Percentiles rank a stretch among this genome's conserved stretches.
Evolutionary conservation across 257 asterid species (phyloP).

Genomic region (Rubia yunnanensis): DNA sequence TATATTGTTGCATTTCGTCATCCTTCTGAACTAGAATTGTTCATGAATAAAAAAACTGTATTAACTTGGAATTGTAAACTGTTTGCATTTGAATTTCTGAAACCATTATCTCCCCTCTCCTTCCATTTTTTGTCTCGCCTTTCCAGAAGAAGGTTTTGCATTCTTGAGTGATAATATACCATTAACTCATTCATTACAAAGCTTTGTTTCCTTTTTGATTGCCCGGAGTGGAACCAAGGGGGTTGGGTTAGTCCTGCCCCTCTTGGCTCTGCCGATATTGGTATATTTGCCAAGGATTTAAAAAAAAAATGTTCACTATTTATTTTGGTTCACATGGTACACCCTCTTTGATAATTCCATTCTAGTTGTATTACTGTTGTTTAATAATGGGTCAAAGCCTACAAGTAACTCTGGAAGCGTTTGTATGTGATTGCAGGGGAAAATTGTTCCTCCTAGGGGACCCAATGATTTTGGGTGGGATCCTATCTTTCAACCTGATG

Average conservation of each 20-base stretch:
- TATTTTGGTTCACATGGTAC: no score
- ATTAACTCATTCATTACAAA: constrained; percentile 1
- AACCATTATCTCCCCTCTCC: neutral
- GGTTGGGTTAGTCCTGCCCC: no score
- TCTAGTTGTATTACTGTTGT: no score
- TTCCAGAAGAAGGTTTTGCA: neutral
- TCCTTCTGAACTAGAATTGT: neutral
- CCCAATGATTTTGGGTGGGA: constrained; percentile 97
- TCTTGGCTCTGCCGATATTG: no score
- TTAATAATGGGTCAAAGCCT: neutral
- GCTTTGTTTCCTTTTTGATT: neutral
- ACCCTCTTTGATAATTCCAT: no score
- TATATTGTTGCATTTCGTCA: neutral
- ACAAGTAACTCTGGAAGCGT: neutral
- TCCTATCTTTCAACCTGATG: constrained; percentile 90
- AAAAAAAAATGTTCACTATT: no score
- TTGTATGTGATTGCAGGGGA: constrained; percentile 54
- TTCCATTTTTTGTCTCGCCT: neutral
- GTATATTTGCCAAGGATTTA: no score
- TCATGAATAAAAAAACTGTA: neutral
- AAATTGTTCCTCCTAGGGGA: constrained; percentile 82
- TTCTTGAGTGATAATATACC: no score
- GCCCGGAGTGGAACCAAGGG: neutral
- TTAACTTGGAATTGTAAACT: neutral
- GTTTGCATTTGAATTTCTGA: neutral